phyloP scores from a whole-genome alignment of 805 yeast species.

The Barnettozyma populi region DNA sequence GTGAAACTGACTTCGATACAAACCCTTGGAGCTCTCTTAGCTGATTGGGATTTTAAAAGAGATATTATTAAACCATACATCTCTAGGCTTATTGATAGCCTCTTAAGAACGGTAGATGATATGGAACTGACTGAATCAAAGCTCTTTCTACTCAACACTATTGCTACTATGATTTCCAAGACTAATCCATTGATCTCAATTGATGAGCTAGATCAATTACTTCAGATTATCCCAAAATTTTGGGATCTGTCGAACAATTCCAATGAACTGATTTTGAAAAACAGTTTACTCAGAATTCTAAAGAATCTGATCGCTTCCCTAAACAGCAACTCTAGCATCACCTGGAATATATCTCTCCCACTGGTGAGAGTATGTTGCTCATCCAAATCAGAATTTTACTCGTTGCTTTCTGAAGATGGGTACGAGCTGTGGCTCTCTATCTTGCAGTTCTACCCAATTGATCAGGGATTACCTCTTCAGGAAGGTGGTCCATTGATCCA shows the following conservation, averaged over 20 bases:
- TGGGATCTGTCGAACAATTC: constrained; percentile 60
- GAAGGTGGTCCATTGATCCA: constrained; percentile 14
- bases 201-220: constrained; percentile 44
- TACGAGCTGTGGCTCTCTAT: constrained; percentile 76
- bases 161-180: constrained; percentile 57
- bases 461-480: constrained; percentile 9
- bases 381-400: constrained; percentile 46
- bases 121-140: constrained; percentile 69
- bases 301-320: constrained; percentile 52
- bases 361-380: constrained; percentile 59
- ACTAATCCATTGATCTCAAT: constrained; percentile 59
- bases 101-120: constrained; percentile 44
- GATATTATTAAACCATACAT: constrained; percentile 62
- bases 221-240: constrained; percentile 58
- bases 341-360: constrained; percentile 56
- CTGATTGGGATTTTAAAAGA: constrained; percentile 83
- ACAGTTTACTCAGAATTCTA: constrained; percentile 49
- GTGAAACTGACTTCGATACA: constrained; percentile 72
- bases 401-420: constrained; percentile 77
- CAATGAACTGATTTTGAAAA: constrained; percentile 43
- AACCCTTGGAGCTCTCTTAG: constrained; percentile 61
- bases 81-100: constrained; percentile 41
- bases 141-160: constrained; percentile 61
- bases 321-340: constrained; percentile 45
- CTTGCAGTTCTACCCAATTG: constrained; percentile 52